Base-by-base conservation (phyloP, 1,284 basidiomycete species). In the Prillingera fragicola region DNA sequence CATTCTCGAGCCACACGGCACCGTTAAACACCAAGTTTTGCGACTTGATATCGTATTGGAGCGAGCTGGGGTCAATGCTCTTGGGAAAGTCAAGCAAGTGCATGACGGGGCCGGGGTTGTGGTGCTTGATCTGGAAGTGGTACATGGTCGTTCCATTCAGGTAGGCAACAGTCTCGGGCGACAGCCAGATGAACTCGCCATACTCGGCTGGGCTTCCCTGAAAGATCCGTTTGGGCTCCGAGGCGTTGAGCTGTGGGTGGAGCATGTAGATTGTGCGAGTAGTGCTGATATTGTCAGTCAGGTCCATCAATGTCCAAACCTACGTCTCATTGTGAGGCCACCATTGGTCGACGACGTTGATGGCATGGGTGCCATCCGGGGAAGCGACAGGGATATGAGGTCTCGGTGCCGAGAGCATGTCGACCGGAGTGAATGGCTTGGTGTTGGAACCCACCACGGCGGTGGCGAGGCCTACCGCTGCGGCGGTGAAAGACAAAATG, bases 381-480 rank as follows among this genome's bases (percentile, higher is more conserved):
- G 85, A 87, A 14, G 84, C 77, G 9, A 82, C 67, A 0, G 83
- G 83, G 2, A 69, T 60, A 1, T 80, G 79, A 0, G 89, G 84
- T 34, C 88, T 75, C 2, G 80, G 81, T 12, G 92, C 75, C 48
- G 79, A 65, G 24, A 88, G 73, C 67, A 90, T 75, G 59, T 89
- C 80, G 58, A 78, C 76, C 0, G 87, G 84, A 3, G 82, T 77
- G 67, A 89, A 81, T 33, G 80, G 32, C 33, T 37, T 22, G 25
- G 46, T n/a, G n/a, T n/a, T n/a, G n/a, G n/a, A n/a, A n/a, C n/a
- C n/a, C n/a, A n/a, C n/a, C n/a, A n/a, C n/a, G n/a, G n/a, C n/a
- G n/a, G n/a, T n/a, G n/a, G n/a, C n/a, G n/a, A n/a, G n/a, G n/a
- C n/a, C n/a, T n/a, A n/a, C n/a, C n/a, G n/a, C n/a, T n/a, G n/a